phyloP scores from a whole-genome alignment of 2,329 filamentous ascomycete species.

The Tolypocladium guangdongense region DNA sequence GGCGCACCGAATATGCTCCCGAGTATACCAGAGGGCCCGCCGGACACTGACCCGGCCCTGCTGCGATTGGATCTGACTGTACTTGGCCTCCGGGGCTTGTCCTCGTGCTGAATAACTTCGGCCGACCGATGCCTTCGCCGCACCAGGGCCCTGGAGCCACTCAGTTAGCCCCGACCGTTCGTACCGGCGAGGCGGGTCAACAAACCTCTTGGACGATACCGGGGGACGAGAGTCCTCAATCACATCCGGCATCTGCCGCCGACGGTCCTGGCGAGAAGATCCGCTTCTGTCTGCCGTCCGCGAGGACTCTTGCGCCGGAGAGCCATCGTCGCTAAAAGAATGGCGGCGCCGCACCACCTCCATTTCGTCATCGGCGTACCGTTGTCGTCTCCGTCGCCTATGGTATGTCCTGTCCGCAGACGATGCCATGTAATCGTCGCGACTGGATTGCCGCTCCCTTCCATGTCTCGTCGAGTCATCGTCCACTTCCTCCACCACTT shows the following conservation, averaged over 20 bases:
- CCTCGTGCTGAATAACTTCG: conserved; percentile 7
- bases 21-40: conserved; percentile 13
- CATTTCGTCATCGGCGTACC: conserved; percentile 14
- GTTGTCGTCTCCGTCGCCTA: conserved; percentile 10
- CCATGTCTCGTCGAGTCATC: conserved; percentile 8
- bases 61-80: conserved; percentile 7
- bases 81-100: conserved; percentile 6
- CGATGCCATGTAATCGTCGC: conserved; percentile 15
- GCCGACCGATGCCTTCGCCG: conserved; percentile 9
- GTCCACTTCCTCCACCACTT: conserved; percentile 16
- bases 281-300: conserved; percentile 18
- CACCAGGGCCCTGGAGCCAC: conserved; percentile 3
- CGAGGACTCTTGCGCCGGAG: conserved; percentile 15
- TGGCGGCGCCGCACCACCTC: conserved; percentile 10
- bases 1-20: conserved; percentile 15
- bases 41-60: conserved; percentile 7
- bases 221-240: conserved; percentile 24
- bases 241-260: conserved; percentile 14
- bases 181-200: neutral
- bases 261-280: conserved; percentile 16
- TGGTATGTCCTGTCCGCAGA: conserved; percentile 12
- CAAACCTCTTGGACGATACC: conserved; percentile 20
- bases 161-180: neutral
- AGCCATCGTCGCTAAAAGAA: conserved; percentile 16
- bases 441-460: conserved; percentile 10